Evolutionary conservation across 2,329 filamentous ascomycete genomes (phyloP).

Genomic region (Biscogniauxia mediterranea): DNA sequence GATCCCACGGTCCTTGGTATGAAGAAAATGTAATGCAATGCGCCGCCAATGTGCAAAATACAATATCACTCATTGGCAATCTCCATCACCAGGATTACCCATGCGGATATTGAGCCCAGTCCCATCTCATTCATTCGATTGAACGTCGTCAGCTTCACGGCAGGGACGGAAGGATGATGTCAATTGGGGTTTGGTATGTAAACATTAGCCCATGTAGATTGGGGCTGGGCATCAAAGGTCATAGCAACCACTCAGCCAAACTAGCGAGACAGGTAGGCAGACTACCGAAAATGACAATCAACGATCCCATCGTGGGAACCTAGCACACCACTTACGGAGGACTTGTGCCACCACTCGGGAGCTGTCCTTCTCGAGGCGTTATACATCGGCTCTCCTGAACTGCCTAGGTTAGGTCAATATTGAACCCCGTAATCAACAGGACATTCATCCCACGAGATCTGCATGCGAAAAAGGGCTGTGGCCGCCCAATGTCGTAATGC

Average conservation of each 20-base stretch:
- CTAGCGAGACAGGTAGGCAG: not conserved
- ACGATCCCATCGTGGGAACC: not conserved
- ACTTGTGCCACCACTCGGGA: not conserved
- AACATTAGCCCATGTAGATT: not conserved
- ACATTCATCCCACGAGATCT: not conserved
- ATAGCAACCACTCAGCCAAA: not conserved
- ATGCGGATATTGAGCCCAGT: not conserved
- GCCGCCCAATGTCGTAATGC: not conserved
- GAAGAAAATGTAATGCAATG: too few relatives aligned
- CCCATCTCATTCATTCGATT: not conserved
- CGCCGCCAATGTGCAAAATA: not conserved
- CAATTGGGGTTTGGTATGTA: not conserved
- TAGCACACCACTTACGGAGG: not conserved
- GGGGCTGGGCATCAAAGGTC: not conserved
- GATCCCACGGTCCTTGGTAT: too few relatives aligned
- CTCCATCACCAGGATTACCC: not conserved
- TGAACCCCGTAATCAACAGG: not conserved
- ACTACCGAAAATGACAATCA: not conserved
- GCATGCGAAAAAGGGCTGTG: not conserved
- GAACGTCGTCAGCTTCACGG: not conserved
- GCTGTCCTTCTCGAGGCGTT: not conserved
- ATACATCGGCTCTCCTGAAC: not conserved
- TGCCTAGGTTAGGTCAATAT: not conserved
- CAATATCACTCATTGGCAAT: not conserved
- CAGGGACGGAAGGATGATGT: not conserved